phyloP scores from a whole-genome alignment of 306 rosid species.

The Delonix regia region DNA sequence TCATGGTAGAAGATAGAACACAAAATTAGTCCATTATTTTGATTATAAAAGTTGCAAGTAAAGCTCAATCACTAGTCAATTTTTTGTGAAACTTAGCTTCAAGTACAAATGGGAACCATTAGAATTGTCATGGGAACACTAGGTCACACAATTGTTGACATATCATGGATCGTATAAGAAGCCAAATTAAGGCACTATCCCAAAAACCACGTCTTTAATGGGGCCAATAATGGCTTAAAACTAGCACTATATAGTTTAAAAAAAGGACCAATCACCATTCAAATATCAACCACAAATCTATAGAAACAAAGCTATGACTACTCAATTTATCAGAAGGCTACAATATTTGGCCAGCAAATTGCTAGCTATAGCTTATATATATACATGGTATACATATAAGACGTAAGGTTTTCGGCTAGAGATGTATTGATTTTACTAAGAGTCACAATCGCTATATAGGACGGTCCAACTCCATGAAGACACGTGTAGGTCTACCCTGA shows the following conservation, averaged over 20 bases:
- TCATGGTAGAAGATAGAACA: background rate
- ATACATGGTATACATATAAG: background rate
- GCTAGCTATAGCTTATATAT: background rate
- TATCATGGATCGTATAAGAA: slow-evolving; percentile 9
- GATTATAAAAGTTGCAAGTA: background rate
- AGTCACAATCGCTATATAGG: slow-evolving; percentile 10
- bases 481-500: slow-evolving; percentile 32
- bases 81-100: slow-evolving; percentile 6
- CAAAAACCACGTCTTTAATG: background rate
- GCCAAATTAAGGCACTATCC: background rate
- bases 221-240: background rate
- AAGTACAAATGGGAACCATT: slow-evolving; percentile 23
- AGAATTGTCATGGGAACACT: slow-evolving; percentile 10
- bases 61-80: slow-evolving; percentile 11
- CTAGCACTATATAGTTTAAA: background rate
- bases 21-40: background rate
- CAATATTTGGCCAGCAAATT: slow-evolving; percentile 16
- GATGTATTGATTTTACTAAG: background rate
- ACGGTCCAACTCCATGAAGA: slow-evolving; percentile 42
- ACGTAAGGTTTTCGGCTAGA: background rate
- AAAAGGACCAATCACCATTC: slow-evolving; percentile 25
- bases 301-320: slow-evolving; percentile 23
- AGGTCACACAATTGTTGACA: slow-evolving; percentile 8
- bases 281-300: background rate
- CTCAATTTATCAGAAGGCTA: slow-evolving; percentile 15